Evolutionary conservation across 352 stramenopile genomes (phyloP).

Genomic region (Phytophthora constricta): DNA sequence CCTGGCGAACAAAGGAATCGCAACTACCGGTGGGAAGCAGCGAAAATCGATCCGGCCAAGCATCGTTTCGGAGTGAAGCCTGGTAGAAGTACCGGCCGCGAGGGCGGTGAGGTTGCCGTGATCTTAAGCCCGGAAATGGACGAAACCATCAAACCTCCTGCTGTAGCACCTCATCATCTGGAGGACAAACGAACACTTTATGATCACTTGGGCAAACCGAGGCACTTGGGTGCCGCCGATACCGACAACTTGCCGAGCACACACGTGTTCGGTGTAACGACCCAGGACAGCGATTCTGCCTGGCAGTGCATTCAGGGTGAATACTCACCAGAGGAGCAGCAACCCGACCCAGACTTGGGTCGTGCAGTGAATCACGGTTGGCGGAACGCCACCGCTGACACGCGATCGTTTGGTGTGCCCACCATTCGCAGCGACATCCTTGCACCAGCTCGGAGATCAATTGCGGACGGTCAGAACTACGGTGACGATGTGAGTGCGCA

Average conservation of each 20-base stretch:
- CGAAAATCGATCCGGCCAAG: slow-evolving; percentile 70
- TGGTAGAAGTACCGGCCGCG: slow-evolving; percentile 13
- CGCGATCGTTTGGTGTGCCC: slow-evolving; percentile 80
- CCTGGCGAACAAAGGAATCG: slow-evolving; percentile 89
- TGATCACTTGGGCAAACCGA: slow-evolving; percentile 76
- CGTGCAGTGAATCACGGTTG: slow-evolving; percentile 86
- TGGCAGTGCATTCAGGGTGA: slow-evolving; percentile 84
- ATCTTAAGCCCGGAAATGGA: slow-evolving; percentile 82
- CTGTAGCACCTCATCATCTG: slow-evolving; percentile 68
- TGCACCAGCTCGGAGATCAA: slow-evolving; percentile 65
- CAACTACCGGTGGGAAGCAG: slow-evolving; percentile 80
- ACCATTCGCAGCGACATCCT: slow-evolving; percentile 89
- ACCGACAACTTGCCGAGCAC: slow-evolving; percentile 43
- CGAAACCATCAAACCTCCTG: slow-evolving; percentile 44
- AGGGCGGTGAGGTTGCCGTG: slow-evolving; percentile 53
- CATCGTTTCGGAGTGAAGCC: slow-evolving; percentile 76
- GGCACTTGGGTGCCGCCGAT: slow-evolving; percentile 57
- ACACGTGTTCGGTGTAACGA: slow-evolving; percentile 72
- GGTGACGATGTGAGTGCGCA: slow-evolving; percentile 84
- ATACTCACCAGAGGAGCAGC: slow-evolving; percentile 84
- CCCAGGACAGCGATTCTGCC: slow-evolving; percentile 59
- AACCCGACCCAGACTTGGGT: slow-evolving; percentile 84
- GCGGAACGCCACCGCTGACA: slow-evolving; percentile 73
- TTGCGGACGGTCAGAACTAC: slow-evolving; percentile 93
- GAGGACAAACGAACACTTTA: slow-evolving; percentile 77